Base-by-base conservation (phyloP, 345 rosid genomes). In the Mercurialis annua region DNA sequence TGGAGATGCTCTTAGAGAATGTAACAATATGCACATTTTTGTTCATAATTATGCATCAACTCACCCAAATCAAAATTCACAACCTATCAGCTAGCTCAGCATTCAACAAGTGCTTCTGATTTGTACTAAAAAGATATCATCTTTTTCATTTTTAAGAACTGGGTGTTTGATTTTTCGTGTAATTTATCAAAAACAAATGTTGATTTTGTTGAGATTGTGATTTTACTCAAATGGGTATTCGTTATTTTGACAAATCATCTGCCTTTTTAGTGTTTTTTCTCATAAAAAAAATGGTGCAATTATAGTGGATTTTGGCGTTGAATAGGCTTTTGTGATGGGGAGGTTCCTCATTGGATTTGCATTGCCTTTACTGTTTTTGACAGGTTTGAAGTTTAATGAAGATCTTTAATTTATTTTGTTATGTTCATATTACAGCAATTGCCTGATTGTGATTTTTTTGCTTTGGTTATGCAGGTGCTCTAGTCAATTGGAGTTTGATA, bases 341-440 rank as follows among this genome's bases (percentile, higher is more conserved):
- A 69, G 59, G 48, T 70, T 80, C 72, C 66, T 84, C 47, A 66
- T 24, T 61, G 82, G 83, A 58, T 80, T 84, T 67, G 72, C 78
- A 15, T 78, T 84, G 82, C 85, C 83, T 55, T 53, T 75, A 64
- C 79, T 84, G 67, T 82, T 84, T 49, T 68, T 84, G 40, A 70
- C 84, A 75, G 82, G 88, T 84, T 71, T 59, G 68, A n/a, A n/a
- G n/a, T n/a, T n/a, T n/a, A n/a, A n/a, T n/a, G n/a, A n/a, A n/a
- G n/a, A n/a, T n/a, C n/a, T n/a, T n/a, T n/a, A n/a, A n/a, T n/a
- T n/a, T n/a, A n/a, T n/a, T n/a, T n/a, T n/a, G n/a, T n/a, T n/a
- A n/a, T n/a, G n/a, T n/a, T n/a, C n/a, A n/a, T n/a, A n/a, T n/a
- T n/a, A n/a, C n/a, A n/a, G n/a, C n/a, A n/a, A n/a, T n/a, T n/a